Conservation (phyloP, 2,329 filamentous ascomycete genomes). For the Diaporthe nobilis region DNA sequence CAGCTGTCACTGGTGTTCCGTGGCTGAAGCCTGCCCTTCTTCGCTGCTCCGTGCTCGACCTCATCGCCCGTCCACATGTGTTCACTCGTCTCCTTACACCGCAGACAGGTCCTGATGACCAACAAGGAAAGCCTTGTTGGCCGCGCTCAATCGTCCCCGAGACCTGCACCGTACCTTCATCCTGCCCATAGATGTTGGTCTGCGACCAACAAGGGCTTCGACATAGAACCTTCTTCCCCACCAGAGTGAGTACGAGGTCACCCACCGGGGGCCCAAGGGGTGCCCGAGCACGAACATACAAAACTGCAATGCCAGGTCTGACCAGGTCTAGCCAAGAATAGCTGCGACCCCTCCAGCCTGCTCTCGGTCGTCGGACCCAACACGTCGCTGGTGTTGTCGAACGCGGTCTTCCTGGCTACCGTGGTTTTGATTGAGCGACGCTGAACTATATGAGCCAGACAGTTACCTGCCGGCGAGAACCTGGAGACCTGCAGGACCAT, state of each 20-base stretch:
- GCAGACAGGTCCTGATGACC: neutral
- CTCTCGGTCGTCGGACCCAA: neutral
- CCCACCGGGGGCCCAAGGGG: neutral
- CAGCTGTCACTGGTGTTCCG: neutral
- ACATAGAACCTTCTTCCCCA: neutral
- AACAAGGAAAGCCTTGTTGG: neutral
- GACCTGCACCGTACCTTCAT: neutral
- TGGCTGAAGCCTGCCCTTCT: neutral
- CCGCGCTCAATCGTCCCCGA: neutral
- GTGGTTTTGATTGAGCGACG: neutral
- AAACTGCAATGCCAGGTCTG: neutral
- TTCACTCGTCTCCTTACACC: neutral
- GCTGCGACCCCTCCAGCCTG: neutral
- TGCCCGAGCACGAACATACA: neutral
- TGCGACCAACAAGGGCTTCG: neutral
- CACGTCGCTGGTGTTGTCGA: neutral
- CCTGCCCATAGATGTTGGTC: conserved; percentile 8
- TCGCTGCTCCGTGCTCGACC: conserved; percentile 4
- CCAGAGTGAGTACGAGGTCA: neutral
- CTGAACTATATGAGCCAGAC: neutral
- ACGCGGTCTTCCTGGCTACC: neutral
- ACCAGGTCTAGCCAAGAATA: neutral
- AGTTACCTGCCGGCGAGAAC: neutral
- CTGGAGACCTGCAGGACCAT: neutral
- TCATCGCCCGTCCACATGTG: neutral